Evolutionary conservation across 371 early-diverging fungal species (phyloP), one percentile per base, ranked within the genome.

Genomic region (Coemansia sp.): DNA sequence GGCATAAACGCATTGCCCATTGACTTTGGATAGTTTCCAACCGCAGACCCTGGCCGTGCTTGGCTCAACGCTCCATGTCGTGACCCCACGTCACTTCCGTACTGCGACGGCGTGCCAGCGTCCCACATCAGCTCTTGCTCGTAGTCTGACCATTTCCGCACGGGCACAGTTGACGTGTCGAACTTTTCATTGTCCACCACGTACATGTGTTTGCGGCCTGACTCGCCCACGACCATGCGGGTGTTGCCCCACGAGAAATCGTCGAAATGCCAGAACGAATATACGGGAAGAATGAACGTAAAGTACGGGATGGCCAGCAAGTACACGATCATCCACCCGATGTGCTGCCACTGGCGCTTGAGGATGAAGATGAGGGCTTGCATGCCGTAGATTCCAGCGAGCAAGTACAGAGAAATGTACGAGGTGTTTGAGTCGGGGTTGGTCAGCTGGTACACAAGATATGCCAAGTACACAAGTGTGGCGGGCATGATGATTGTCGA

Each of bases 201-300:
- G 27, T 67, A 68, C 53, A 70, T 58, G 52, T 85, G 76, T 82
- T 91, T 90, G 69, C 89, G 86, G 27, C 80, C 81, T 13, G 69
- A 67, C 50, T 94, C 87, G 51, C 95, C 93, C 26, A 87, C 88
- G 1, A 94, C 89, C 47, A 90, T 88, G 53, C 98, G 90, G 3
- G 98, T 97, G 79, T 95, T 93, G 77, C 98, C 98, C 97, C 98
- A 97, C 1, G 94, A 93, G 76, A 96, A 95, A 73, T 96, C 96
- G 75, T 97, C 95, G 82, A 96, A 93, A 83, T 95, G 94, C 95
- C 94, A 95, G 90, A 91, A 95, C 34, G 92, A 84, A 64, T 92
- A 93, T 45, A 93, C 67, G 2, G 89, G 92, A 22, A 92, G 77
- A 61, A 89, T 83, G 72, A 92, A 92, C 4, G 89, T 86, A 55